These are phyloP conservation scores for Argentina anserina DNA, from an alignment of 306 rosid genomes.

Conservation along the genomic window DNA sequence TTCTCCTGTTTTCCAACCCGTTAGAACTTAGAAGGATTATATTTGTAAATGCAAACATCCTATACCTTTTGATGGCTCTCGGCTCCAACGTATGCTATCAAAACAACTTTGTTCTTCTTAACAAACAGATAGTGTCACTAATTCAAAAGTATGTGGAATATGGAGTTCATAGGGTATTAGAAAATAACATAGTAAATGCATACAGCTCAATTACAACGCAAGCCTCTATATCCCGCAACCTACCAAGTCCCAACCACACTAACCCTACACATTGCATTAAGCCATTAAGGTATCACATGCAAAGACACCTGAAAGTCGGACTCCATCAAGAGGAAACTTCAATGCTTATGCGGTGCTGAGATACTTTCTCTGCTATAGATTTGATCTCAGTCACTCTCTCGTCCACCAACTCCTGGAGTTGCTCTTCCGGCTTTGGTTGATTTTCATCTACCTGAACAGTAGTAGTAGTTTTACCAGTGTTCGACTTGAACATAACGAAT, in stretches of 20 bases:
- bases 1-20: no score
- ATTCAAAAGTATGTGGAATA: no score
- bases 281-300: constrained; percentile 3
- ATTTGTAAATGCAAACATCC: no score
- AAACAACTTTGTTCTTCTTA: no score
- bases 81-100: no score
- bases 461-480: constrained; percentile 33
- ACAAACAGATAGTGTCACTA: no score
- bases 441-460: constrained; percentile 52
- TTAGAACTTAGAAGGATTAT: no score
- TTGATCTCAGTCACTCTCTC: constrained; percentile 71
- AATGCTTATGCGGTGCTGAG: constrained; percentile 12
- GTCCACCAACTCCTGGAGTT: constrained; percentile 62
- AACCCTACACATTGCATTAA: constrained; percentile 7
- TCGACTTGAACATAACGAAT: constrained; percentile 67
- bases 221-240: constrained; percentile 7
- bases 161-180: background rate
- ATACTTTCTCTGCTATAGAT: constrained; percentile 61
- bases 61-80: no score
- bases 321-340: background rate
- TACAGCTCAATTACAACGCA: constrained; percentile 19
- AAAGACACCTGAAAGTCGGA: background rate
- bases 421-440: constrained; percentile 64
- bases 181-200: background rate
- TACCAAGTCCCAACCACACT: background rate